Evolutionary conservation across 176 grass and related monocot genomes (phyloP).

Genomic region (Phragmites australis): DNA sequence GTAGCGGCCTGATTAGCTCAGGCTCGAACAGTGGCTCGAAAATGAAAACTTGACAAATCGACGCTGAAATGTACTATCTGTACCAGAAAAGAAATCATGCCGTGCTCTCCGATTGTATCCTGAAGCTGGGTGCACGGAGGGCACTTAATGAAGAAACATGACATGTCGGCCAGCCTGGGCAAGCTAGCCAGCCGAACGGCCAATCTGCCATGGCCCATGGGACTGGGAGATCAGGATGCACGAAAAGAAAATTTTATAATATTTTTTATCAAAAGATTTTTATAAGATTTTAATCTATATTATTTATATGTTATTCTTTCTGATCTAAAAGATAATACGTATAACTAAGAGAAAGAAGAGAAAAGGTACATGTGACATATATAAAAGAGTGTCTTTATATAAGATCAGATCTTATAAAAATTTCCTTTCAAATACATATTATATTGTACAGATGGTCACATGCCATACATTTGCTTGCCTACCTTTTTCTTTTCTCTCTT

Average conservation of each 20-base stretch:
- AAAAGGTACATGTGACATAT: too few species aligned
- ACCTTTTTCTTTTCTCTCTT: neutral
- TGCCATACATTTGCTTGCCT: neutral
- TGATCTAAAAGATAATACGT: too few species aligned
- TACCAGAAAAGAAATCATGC: neutral
- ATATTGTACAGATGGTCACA: neutral
- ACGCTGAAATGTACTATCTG: neutral
- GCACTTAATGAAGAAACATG: slow-evolving; percentile 46
- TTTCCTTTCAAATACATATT: too few species aligned
- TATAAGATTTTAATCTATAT: too few species aligned
- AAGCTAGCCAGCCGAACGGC: neutral
- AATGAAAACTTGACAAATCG: neutral
- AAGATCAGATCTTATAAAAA: too few species aligned
- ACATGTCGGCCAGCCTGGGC: slow-evolving; percentile 39
- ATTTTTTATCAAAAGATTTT: too few species aligned
- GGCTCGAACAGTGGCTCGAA: neutral
- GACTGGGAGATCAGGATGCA: neutral
- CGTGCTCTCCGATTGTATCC: neutral
- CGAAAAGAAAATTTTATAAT: too few species aligned
- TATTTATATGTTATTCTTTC: too few species aligned
- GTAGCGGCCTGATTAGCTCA: neutral
- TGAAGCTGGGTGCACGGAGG: neutral
- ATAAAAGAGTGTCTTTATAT: too few species aligned
- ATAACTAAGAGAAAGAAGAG: too few species aligned
- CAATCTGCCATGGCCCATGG: slow-evolving; percentile 11